phyloP scores from a whole-genome alignment of 768 basidiomycete species.

The Russula virescens region DNA sequence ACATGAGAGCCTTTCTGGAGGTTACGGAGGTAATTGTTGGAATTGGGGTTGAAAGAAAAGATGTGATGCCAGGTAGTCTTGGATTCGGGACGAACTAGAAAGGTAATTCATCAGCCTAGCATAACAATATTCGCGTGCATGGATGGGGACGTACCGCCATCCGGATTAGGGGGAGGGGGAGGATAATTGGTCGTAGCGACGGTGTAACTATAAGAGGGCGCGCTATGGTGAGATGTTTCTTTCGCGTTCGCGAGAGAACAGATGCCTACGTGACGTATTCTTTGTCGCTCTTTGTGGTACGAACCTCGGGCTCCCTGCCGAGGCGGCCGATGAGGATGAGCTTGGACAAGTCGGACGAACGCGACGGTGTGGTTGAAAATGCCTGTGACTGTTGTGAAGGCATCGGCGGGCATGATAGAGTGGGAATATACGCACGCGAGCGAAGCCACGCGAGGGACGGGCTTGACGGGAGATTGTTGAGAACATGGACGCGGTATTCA shows the following conservation, averaged over 20 bases:
- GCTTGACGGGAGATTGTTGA: constrained; percentile 40
- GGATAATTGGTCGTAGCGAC: constrained; percentile 67
- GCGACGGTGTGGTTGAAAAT: constrained; percentile 56
- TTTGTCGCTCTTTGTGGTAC: constrained; percentile 63
- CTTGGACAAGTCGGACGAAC: constrained; percentile 62
- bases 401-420: neutral
- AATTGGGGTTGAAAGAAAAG: constrained; percentile 57
- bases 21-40: constrained; percentile 59
- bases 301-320: constrained; percentile 63
- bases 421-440: constrained; percentile 41
- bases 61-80: constrained; percentile 72
- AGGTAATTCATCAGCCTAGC: neutral
- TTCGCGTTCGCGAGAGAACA: neutral
- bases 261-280: constrained; percentile 67
- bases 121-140: too few species aligned
- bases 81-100: constrained; percentile 46
- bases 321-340: constrained; percentile 73
- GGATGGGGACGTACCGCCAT: constrained; percentile 46
- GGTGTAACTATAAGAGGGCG: constrained; percentile 48
- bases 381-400: constrained; percentile 36
- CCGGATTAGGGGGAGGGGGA: constrained; percentile 50
- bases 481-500: constrained; percentile 40
- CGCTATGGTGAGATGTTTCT: neutral
- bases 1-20: constrained; percentile 69
- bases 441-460: constrained; percentile 29